Percentiles rank a stretch among this genome's conserved stretches.
Conservation (phyloP, 257 asterid genomes). For the Vinca minor region DNA sequence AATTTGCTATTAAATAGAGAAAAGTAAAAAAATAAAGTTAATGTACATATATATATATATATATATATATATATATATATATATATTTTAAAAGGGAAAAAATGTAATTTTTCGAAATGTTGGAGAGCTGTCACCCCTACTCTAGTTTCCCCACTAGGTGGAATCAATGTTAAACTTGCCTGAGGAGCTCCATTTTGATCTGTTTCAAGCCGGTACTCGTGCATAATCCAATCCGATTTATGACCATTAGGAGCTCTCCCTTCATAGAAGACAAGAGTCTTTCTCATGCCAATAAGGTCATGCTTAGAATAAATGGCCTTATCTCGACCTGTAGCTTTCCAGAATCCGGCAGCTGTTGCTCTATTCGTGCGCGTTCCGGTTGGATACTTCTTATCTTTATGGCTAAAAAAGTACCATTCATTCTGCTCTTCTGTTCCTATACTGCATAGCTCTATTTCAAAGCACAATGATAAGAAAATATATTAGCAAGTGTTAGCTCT, state of each 20-base stretch:
- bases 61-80: no score
- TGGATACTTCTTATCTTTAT: slow-evolving; percentile 89
- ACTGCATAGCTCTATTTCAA: slow-evolving; percentile 62
- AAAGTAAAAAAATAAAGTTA: no score
- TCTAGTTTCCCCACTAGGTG: no score
- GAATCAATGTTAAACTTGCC: slow-evolving; percentile 54
- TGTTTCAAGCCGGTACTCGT: slow-evolving; percentile 76
- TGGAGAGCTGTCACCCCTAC: no score
- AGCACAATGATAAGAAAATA: background rate
- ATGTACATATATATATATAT: no score
- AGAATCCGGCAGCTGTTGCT: slow-evolving; percentile 85
- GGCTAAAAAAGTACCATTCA: slow-evolving; percentile 93
- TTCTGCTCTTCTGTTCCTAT: slow-evolving; percentile 72
- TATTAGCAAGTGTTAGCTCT: no score
- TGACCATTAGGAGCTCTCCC: slow-evolving; percentile 95
- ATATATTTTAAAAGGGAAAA: no score
- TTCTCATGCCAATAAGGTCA: slow-evolving; percentile 80
- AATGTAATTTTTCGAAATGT: no score
- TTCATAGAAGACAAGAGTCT: slow-evolving; percentile 72
- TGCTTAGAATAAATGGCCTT: slow-evolving; percentile 79
- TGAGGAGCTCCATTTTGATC: slow-evolving; percentile 76
- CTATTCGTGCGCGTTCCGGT: slow-evolving; percentile 87
- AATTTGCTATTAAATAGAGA: no score
- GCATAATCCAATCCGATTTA: slow-evolving; percentile 94
- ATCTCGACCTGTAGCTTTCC: slow-evolving; percentile 96